Percentiles rank a stretch among this genome's conserved stretches.
Conservation (phyloP, 83 land plant species). For the Diphasiastrum complanatum region DNA sequence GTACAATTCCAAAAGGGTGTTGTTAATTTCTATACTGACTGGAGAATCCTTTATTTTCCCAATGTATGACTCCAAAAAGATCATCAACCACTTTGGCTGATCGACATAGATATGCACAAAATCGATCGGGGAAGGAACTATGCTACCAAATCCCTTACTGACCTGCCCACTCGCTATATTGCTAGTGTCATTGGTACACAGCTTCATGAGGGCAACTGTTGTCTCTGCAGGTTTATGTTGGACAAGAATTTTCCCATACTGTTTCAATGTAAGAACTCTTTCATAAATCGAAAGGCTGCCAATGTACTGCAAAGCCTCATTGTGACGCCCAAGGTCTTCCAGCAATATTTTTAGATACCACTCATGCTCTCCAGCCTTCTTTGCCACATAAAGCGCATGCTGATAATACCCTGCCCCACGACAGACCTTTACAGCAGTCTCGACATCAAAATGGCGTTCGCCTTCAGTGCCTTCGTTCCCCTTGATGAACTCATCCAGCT, state of each 20-base stretch:
- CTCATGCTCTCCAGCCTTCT: conserved; percentile 78
- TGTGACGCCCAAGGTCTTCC: conserved; percentile 79
- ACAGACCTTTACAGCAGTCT: conserved; percentile 88
- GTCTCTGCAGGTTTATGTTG: conserved; percentile 75
- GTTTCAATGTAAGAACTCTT: conserved; percentile 75
- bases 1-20: conserved; percentile 84
- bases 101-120: conserved; percentile 84
- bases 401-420: conserved; percentile 92
- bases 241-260: conserved; percentile 91
- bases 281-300: conserved; percentile 65
- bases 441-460: conserved; percentile 91
- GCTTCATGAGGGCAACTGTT: conserved; percentile 65
- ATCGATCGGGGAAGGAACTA: conserved; percentile 80
- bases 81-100: conserved; percentile 69
- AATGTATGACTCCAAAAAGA: conserved; percentile 74
- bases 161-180: background rate
- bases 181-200: conserved; percentile 48
- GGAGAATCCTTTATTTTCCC: conserved; percentile 70
- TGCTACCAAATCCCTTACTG: conserved; percentile 28
- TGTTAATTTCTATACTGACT: conserved; percentile 75
- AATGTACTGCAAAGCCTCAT: conserved; percentile 84
- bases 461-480: conserved; percentile 59
- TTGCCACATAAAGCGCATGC: conserved; percentile 94
- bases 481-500: conserved; percentile 73
- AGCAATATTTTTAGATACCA: conserved; percentile 86